These are phyloP conservation scores for Aspergillus kassunensis DNA, from an alignment of 495 filamentous ascomycete species.

Conservation along the genomic window DNA sequence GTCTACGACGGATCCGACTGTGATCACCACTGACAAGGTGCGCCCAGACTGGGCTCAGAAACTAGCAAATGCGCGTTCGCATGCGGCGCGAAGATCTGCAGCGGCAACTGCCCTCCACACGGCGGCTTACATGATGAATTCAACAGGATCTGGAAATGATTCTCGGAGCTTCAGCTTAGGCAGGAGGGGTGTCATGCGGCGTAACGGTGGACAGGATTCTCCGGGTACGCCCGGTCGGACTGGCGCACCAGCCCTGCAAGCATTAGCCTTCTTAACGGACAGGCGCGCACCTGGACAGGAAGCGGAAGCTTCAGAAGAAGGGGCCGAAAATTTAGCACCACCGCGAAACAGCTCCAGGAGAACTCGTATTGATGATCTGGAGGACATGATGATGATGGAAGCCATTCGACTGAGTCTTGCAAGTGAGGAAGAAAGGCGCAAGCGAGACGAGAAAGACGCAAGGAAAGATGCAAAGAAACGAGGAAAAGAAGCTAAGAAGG, in stretches of 20 bases:
- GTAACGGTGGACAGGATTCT: slow-evolving; percentile 28
- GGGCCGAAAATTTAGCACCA: slow-evolving; percentile 39
- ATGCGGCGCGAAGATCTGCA: slow-evolving; percentile 80
- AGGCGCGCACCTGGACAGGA: slow-evolving; percentile 34
- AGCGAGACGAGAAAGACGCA: slow-evolving; percentile 73
- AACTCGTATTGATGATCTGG: slow-evolving; percentile 76
- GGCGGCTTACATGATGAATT: slow-evolving; percentile 87
- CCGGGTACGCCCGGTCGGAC: slow-evolving; percentile 32
- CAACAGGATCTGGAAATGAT: slow-evolving; percentile 46
- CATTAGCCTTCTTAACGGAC: slow-evolving; percentile 50
- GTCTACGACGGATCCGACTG: slow-evolving; percentile 71
- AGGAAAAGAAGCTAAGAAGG: slow-evolving; percentile 80
- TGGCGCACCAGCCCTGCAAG: slow-evolving; percentile 46
- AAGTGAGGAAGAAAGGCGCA: slow-evolving; percentile 83
- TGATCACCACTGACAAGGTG: slow-evolving; percentile 87
- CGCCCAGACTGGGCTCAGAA: slow-evolving; percentile 95
- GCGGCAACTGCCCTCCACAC: slow-evolving; percentile 94
- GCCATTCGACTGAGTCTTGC: slow-evolving; percentile 85
- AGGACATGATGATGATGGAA: slow-evolving; percentile 98
- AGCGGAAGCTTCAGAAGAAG: slow-evolving; percentile 41
- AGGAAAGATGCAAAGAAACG: slow-evolving; percentile 76
- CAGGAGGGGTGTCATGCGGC: slow-evolving; percentile 42
- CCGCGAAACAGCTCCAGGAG: slow-evolving; percentile 57
- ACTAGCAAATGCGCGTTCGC: slow-evolving; percentile 75
- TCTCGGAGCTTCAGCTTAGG: slow-evolving; percentile 45